phyloP scores from a whole-genome alignment of 2,329 filamentous ascomycete genomes.

The Monosporascus sp. region DNA sequence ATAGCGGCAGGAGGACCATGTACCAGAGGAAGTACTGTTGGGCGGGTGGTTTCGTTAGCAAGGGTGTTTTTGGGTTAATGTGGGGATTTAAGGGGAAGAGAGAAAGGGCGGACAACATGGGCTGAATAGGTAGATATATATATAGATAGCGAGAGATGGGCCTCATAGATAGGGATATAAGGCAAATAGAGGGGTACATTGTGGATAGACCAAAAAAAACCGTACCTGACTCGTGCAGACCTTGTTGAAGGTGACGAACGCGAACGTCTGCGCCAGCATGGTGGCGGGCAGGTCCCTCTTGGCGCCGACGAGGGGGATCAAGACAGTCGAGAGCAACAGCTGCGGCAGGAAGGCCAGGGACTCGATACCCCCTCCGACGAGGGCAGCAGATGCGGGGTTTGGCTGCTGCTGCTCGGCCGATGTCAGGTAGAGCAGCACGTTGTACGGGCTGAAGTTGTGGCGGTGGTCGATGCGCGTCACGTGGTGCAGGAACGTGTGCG shows the following conservation, averaged over 20 bases:
- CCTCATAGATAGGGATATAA: slow-evolving; percentile 1
- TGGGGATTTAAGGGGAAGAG: neutral
- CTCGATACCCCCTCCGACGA: slow-evolving; percentile 44
- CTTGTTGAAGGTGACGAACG: slow-evolving; percentile 97
- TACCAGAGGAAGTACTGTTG: slow-evolving; percentile 96
- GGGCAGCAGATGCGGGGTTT: slow-evolving; percentile 1
- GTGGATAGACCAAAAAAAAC: neutral
- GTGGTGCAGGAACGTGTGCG: slow-evolving; percentile 91
- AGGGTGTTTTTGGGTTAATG: neutral
- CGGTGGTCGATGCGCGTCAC: slow-evolving; percentile 89
- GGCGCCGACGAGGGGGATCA: slow-evolving; percentile 70
- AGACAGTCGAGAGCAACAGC: slow-evolving; percentile 68
- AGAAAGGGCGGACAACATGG: neutral
- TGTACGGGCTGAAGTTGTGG: slow-evolving; percentile 98
- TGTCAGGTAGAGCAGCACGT: slow-evolving; percentile 80
- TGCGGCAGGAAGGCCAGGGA: slow-evolving; percentile 87
- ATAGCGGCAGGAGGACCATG: slow-evolving; percentile 85
- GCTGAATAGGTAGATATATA: neutral
- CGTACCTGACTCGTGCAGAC: slow-evolving; percentile 94
- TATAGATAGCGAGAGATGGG: neutral
- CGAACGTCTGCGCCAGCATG: slow-evolving; percentile 93
- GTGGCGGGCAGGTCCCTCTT: slow-evolving; percentile 76
- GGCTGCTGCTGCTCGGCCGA: slow-evolving; percentile 50
- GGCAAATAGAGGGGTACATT: too few species aligned
- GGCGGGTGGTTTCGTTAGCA: neutral